Conservation (phyloP, 805 yeast genomes). For the Torulaspora delbrueckii region DNA sequence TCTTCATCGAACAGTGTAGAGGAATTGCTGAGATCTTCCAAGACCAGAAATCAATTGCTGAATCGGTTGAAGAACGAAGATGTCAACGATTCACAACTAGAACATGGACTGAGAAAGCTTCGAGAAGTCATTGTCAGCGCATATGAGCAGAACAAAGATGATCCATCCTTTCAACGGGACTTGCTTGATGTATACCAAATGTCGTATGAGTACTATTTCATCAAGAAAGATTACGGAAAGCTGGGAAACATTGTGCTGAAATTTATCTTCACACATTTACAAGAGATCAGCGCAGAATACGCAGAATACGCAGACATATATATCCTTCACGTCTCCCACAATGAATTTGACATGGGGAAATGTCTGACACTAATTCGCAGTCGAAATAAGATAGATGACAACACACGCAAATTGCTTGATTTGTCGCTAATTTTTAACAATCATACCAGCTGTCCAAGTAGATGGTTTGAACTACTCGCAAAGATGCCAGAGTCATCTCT, state of each 20-base stretch:
- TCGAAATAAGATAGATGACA: neutral
- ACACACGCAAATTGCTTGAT: neutral
- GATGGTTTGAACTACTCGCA: constrained; percentile 11
- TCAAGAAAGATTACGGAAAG: constrained; percentile 11
- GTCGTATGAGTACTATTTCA: constrained; percentile 17
- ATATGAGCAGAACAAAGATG: constrained; percentile 8
- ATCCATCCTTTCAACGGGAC: constrained; percentile 15
- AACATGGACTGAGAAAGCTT: constrained; percentile 32
- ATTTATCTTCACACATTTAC: constrained; percentile 15
- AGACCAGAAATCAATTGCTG: constrained; percentile 41
- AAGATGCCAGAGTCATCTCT: constrained; percentile 3
- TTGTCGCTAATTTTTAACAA: constrained; percentile 12
- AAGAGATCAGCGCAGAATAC: constrained; percentile 9
- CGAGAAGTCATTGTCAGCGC: constrained; percentile 28
- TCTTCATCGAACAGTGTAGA: constrained; percentile 44
- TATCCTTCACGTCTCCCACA: constrained; percentile 20
- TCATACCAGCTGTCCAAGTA: constrained; percentile 1
- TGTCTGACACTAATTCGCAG: constrained; percentile 6
- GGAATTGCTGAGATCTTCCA: constrained; percentile 40
- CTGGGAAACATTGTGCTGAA: constrained; percentile 17
- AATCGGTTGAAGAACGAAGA: constrained; percentile 8
- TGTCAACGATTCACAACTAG: constrained; percentile 18
- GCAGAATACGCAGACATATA: constrained; percentile 11
- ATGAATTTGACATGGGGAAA: constrained; percentile 17
- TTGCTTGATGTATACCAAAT: constrained; percentile 16